A percentile compares a stretch with the other conserved stretches of the same genome.
Conservation (phyloP, 257 asterid species). For the Solanum infundibuliforme region DNA sequence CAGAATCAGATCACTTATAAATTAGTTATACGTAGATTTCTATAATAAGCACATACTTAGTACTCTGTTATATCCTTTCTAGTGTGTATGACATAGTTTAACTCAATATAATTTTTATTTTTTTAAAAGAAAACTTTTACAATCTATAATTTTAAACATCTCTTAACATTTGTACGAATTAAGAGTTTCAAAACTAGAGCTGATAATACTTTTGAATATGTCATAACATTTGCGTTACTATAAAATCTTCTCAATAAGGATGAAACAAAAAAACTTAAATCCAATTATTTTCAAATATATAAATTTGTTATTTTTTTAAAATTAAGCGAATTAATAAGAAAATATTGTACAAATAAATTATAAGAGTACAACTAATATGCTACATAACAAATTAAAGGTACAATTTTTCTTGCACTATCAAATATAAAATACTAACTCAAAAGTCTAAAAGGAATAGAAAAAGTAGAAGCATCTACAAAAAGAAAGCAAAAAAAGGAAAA, state of each 20-base stretch:
- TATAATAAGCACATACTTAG: background rate
- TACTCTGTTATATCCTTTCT: background rate
- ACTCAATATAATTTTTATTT: background rate
- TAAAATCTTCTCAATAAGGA: background rate
- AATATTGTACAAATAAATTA: background rate
- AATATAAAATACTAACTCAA: background rate
- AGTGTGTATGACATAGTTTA: background rate
- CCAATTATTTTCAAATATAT: background rate
- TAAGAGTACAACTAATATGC: background rate
- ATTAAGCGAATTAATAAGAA: background rate
- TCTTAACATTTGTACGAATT: background rate
- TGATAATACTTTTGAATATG: background rate
- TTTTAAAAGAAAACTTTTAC: background rate
- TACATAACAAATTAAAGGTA: background rate
- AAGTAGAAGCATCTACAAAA: background rate
- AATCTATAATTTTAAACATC: background rate
- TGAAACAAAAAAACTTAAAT: background rate
- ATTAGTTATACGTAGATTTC: background rate
- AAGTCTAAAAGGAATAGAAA: constrained; percentile 6
- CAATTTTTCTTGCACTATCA: background rate
- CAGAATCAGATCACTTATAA: background rate
- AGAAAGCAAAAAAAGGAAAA: background rate
- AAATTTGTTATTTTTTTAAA: too few relatives aligned
- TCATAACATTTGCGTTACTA: background rate
- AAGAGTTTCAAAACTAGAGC: background rate